phyloP scores from a whole-genome alignment of 805 yeast species.

The Isabelozyma rhagii region DNA sequence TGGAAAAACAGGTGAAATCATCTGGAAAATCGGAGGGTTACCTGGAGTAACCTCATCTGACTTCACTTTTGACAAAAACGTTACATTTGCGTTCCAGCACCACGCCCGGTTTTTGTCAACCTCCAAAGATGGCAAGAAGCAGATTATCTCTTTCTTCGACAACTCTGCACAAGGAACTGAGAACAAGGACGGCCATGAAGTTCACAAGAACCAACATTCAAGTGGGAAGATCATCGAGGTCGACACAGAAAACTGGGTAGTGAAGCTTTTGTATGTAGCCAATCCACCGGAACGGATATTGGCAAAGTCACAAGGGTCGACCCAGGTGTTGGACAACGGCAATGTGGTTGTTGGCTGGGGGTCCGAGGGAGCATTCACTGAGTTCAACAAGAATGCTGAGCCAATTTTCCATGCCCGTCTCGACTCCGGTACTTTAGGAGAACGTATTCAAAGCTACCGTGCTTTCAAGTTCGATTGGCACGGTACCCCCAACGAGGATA shows the following conservation, averaged over 20 bases:
- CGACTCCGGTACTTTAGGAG: slow-evolving; percentile 26
- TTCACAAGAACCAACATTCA: slow-evolving; percentile 18
- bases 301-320: slow-evolving; percentile 30
- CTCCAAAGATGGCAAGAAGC: slow-evolving; percentile 19
- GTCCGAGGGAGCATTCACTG: slow-evolving; percentile 37
- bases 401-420: slow-evolving; percentile 27
- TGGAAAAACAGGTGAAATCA: slow-evolving; percentile 32
- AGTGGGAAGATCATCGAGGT: slow-evolving; percentile 34
- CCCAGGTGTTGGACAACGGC: slow-evolving; percentile 29
- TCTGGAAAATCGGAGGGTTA: slow-evolving; percentile 32
- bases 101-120: slow-evolving; percentile 27
- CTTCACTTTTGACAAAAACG: slow-evolving; percentile 12
- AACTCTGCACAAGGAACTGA: slow-evolving; percentile 37
- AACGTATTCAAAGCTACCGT: slow-evolving; percentile 28
- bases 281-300: slow-evolving; percentile 19
- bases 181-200: slow-evolving; percentile 20
- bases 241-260: slow-evolving; percentile 21
- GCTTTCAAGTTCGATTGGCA: slow-evolving; percentile 34
- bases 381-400: slow-evolving; percentile 22
- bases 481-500: slow-evolving; percentile 28
- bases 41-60: slow-evolving; percentile 13
- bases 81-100: slow-evolving; percentile 34
- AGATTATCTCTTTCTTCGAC: slow-evolving; percentile 33
- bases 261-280: slow-evolving; percentile 19
- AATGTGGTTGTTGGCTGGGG: slow-evolving; percentile 37